These are phyloP conservation scores for Lomentospora prolificans DNA, from an alignment of 2,329 filamentous ascomycete genomes.

Conservation along the genomic window DNA sequence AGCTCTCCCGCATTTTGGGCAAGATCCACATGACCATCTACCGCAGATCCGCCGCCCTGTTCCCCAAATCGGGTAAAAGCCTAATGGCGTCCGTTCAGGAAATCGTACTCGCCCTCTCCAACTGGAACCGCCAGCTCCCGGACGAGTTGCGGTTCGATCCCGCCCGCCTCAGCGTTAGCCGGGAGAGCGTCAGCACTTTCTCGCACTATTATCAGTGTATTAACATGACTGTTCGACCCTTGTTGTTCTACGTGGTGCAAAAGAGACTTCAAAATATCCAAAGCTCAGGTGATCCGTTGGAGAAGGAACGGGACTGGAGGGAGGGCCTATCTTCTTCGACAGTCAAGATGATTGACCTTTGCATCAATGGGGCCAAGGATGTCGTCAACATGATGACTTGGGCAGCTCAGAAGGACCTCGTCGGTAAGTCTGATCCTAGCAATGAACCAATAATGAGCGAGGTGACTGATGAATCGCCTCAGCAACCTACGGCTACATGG, in stretches of 20 bases:
- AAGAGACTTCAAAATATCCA: constrained; percentile 27
- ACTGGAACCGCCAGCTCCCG: constrained; percentile 39
- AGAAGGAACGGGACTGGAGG: constrained; percentile 32
- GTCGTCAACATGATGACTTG: constrained; percentile 38
- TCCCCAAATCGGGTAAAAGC: constrained; percentile 32
- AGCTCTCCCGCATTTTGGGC: constrained; percentile 41
- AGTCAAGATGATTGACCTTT: constrained; percentile 40
- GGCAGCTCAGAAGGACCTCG: constrained; percentile 37
- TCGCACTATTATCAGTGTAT: constrained; percentile 48
- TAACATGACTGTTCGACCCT: constrained; percentile 44
- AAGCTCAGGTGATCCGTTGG: constrained; percentile 14
- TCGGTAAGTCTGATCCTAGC: constrained; percentile 15
- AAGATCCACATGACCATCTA: constrained; percentile 37
- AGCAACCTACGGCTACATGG: constrained; percentile 48
- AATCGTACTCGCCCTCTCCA: constrained; percentile 37
- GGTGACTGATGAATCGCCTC: constrained; percentile 22
- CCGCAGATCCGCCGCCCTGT: constrained; percentile 25
- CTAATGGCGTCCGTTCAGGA: constrained; percentile 39
- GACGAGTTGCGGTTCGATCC: constrained; percentile 37
- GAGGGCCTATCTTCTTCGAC: constrained; percentile 36
- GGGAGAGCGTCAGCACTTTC: constrained; percentile 41
- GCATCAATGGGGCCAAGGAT: constrained; percentile 38
- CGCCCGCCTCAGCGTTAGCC: constrained; percentile 30
- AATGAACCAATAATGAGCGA: too few species aligned
- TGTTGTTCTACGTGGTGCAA: constrained; percentile 44